Evolutionary conservation across 768 basidiomycete species (phyloP), one percentile per base, ranked within the genome.

Genomic region (Panus rudis): DNA sequence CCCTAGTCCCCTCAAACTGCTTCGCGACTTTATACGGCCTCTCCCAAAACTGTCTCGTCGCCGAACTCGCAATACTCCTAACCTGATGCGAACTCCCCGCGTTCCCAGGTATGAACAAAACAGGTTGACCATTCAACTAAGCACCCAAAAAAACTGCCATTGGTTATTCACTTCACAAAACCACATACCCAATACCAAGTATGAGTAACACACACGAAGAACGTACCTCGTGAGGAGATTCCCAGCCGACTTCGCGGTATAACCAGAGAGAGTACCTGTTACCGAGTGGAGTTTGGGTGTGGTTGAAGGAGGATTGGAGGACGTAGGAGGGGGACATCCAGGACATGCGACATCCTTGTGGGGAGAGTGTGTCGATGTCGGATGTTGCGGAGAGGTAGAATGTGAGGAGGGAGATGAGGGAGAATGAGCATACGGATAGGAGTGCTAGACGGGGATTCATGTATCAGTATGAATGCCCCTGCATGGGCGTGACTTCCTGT

Each of bases 51-150:
- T 93, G 90, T 39, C 87, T 72, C 0, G 84, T 68, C 4, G 92
- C 89, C 8, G 91, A 92, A 11, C 90, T 92, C 4, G 94, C 94
- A 52, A 98, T 92, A 11, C 91, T 93, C 50, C 96, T 81, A 37
- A 89, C 86, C 70, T 98, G 96, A 51, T 79, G 82, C 25, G 86
- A 92, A 2, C 90, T 93, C 4, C 96, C 96, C 19, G 94, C 94
- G 60, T 97, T 98, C 6, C 96, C 96, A 2, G 96, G 96, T 32
- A 98, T 84, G 66, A 97, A 99, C 22, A 99, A 70, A 22, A 94
- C 90, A n/a, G 96, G 96, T 14, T 75, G 57, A 28, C 91, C 89
- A 41, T 66, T 50, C 22, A 56, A 43, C 62, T 53, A 42, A 42
- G 23, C n/a, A 31, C 37, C 50, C 40, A 49, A 52, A 52, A 39